These are phyloP conservation scores for Solanum rostratum DNA, from an alignment of 257 asterid species.

Conservation along the genomic window DNA sequence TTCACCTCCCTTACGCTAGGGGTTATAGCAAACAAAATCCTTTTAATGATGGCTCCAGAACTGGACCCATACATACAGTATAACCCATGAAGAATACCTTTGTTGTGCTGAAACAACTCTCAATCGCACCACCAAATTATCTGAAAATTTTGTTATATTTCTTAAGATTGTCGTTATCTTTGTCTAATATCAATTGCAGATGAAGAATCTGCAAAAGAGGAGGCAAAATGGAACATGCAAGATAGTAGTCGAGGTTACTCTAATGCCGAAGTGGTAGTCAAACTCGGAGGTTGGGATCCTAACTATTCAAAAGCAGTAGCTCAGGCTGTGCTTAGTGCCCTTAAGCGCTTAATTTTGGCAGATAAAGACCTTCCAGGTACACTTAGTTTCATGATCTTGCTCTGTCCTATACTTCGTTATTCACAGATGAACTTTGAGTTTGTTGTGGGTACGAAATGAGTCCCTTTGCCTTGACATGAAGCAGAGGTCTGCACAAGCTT, in stretches of 20 bases:
- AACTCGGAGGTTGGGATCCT: slow-evolving; percentile 71
- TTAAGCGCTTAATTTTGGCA: slow-evolving; percentile 59
- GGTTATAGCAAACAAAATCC: background rate
- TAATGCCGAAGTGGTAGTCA: slow-evolving; percentile 77
- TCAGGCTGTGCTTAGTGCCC: slow-evolving; percentile 78
- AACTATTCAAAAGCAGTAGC: slow-evolving; percentile 59
- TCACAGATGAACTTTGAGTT: background rate
- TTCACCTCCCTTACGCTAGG: background rate
- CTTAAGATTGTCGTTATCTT: background rate
- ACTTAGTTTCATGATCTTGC: background rate
- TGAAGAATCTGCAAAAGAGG: slow-evolving; percentile 73
- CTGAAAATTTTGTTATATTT: background rate
- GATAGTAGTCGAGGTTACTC: slow-evolving; percentile 43
- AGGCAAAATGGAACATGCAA: slow-evolving; percentile 41
- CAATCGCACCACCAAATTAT: background rate
- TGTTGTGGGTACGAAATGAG: background rate
- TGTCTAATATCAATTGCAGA: slow-evolving; percentile 25
- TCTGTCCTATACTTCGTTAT: background rate
- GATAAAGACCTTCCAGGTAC: slow-evolving; percentile 76
- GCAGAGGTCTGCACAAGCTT: background rate
- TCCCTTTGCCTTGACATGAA: background rate
- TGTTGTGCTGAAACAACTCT: background rate
- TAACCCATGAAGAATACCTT: background rate
- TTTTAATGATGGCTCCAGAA: background rate
- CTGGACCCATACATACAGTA: background rate